Evolutionary conservation across 805 yeast species (phyloP).

Genomic region (Monosporozyma solicola): DNA sequence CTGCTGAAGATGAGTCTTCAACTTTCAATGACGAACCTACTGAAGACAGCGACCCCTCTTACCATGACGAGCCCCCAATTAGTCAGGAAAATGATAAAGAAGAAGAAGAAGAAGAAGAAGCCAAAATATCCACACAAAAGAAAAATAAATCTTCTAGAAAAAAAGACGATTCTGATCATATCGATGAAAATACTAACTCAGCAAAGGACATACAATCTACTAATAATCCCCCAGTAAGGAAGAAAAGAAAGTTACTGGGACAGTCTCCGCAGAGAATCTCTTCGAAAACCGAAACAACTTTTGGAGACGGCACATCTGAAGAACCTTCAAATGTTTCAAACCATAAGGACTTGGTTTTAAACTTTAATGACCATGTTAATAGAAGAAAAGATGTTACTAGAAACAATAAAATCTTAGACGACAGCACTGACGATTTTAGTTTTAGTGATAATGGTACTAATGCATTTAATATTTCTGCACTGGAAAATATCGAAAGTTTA

Average conservation of each 20-base stretch:
- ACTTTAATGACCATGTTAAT: constrained; percentile 17
- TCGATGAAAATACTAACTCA: background rate
- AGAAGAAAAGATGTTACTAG: constrained; percentile 14
- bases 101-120: background rate
- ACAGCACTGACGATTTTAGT: constrained; percentile 26
- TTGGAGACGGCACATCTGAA: background rate
- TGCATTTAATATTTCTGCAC: constrained; percentile 20
- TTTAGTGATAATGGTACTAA: constrained; percentile 25
- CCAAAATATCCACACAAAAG: background rate
- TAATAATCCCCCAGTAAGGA: constrained; percentile 5
- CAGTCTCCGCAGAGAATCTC: constrained; percentile 5
- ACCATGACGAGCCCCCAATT: background rate
- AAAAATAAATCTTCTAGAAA: background rate
- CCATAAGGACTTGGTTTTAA: constrained; percentile 13
- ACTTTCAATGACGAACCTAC: background rate
- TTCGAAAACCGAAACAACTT: background rate
- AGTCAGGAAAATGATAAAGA: background rate
- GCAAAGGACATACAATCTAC: background rate
- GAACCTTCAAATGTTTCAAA: background rate
- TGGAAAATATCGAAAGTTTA: background rate
- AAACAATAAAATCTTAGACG: constrained; percentile 24
- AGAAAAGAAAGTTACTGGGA: constrained; percentile 9
- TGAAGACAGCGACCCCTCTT: background rate
- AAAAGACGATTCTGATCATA: background rate
- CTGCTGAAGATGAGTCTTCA: background rate